phyloP scores from a whole-genome alignment of 2,329 filamentous ascomycete genomes.

The Neoscytalidium dimidiatum region DNA sequence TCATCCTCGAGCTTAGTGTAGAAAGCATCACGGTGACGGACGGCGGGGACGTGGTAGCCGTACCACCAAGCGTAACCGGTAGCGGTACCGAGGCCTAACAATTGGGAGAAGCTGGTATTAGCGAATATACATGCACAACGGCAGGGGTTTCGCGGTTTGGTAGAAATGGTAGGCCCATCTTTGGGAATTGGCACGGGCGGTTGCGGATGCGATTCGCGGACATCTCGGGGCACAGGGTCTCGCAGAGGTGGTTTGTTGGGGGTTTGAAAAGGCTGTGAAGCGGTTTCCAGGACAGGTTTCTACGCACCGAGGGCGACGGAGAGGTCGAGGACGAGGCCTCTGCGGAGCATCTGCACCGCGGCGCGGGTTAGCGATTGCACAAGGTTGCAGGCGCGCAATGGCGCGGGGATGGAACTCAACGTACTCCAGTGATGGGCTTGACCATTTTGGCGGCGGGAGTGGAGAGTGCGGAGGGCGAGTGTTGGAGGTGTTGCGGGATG shows the following conservation, averaged over 20 bases:
- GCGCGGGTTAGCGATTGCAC: slow-evolving; percentile 12
- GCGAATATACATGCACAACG: not conserved
- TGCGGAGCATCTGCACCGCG: slow-evolving; percentile 61
- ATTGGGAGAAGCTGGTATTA: not conserved
- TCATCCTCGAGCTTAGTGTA: slow-evolving; percentile 66
- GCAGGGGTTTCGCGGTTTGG: not conserved
- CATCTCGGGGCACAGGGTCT: not conserved
- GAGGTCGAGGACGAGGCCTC: slow-evolving; percentile 66
- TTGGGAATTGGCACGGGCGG: not conserved
- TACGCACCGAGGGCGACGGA: slow-evolving; percentile 65
- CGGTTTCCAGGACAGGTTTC: not conserved
- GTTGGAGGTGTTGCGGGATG: not conserved
- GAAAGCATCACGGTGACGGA: slow-evolving; percentile 63
- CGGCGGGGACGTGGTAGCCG: slow-evolving; percentile 66
- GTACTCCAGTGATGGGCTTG: slow-evolving; percentile 55
- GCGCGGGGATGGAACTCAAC: slow-evolving; percentile 27
- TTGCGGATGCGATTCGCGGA: not conserved
- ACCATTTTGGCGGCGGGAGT: slow-evolving; percentile 38
- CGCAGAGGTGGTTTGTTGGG: not conserved
- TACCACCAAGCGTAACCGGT: slow-evolving; percentile 70
- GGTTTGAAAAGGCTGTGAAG: not conserved
- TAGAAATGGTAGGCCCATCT: not conserved
- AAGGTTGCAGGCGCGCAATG: not conserved
- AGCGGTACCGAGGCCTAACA: slow-evolving; percentile 61
- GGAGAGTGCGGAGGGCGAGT: slow-evolving; percentile 17